These are phyloP conservation scores for Paraphaeosphaeria sporulosa DNA, from an alignment of 2,329 filamentous ascomycete species.

Conservation along the genomic window DNA sequence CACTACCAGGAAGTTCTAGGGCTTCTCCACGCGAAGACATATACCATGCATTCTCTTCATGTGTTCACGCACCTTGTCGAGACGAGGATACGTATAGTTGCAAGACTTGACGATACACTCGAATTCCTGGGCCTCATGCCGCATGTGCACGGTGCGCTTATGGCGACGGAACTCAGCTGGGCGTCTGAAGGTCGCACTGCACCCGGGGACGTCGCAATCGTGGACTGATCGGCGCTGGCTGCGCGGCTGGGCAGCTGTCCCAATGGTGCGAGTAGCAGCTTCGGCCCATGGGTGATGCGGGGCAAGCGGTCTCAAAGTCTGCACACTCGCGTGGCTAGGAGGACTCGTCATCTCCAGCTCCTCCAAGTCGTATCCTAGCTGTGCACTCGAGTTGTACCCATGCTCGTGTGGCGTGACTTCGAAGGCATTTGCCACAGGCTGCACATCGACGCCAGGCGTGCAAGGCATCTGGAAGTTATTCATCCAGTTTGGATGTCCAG, in stretches of 20 bases:
- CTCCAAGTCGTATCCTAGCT: background rate
- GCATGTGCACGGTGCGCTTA: slow-evolving; percentile 4
- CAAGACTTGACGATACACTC: slow-evolving; percentile 11
- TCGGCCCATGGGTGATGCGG: background rate
- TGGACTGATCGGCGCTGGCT: background rate
- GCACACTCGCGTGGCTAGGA: background rate
- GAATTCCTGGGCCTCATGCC: background rate
- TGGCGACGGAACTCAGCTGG: slow-evolving; percentile 15
- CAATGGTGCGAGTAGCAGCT: background rate
- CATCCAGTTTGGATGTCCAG: too few relatives aligned
- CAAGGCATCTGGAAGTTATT: too few relatives aligned
- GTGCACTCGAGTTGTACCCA: background rate
- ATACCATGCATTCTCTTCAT: slow-evolving; percentile 17
- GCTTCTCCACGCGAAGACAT: background rate
- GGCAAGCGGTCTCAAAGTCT: background rate
- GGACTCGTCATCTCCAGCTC: background rate
- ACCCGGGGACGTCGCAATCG: slow-evolving; percentile 5
- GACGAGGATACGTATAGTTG: slow-evolving; percentile 13
- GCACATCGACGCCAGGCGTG: too few relatives aligned
- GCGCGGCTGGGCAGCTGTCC: background rate
- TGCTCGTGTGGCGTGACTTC: background rate
- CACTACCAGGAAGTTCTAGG: background rate
- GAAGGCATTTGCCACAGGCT: too few relatives aligned
- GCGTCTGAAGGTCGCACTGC: slow-evolving; percentile 11
- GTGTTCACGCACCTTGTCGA: slow-evolving; percentile 15